Evolutionary conservation across 352 stramenopile genomes (phyloP).

Genomic region (Phytopythium cucurbitacearum): DNA sequence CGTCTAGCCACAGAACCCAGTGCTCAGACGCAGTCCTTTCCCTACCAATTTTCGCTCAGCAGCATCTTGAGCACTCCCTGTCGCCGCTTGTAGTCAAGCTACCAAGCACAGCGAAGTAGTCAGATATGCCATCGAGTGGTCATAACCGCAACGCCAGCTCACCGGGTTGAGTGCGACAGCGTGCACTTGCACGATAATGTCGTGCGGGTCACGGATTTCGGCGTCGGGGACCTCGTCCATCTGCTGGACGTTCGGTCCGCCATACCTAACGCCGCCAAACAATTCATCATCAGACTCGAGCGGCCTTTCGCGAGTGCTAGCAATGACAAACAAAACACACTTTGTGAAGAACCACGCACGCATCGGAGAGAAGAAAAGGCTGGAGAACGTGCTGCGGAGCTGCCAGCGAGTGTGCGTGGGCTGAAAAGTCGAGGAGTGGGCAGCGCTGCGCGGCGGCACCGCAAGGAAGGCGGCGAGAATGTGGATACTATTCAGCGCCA

Average conservation of each 20-base stretch:
- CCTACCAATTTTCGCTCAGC: conserved; percentile 31
- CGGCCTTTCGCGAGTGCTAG: too few relatives aligned
- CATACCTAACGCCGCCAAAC: conserved; percentile 28
- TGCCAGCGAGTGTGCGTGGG: too few relatives aligned
- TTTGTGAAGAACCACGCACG: conserved; percentile 77
- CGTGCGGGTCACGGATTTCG: conserved; percentile 37
- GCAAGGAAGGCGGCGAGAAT: too few relatives aligned
- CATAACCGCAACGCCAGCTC: neutral
- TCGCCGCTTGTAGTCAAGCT: conserved; percentile 82
- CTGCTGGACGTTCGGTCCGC: conserved; percentile 54
- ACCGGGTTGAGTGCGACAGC: conserved; percentile 63
- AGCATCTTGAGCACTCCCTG: conserved; percentile 69
- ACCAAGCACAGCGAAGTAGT: conserved; percentile 4
- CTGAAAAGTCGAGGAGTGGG: too few relatives aligned
- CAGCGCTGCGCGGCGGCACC: too few relatives aligned
- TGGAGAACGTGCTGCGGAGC: too few relatives aligned
- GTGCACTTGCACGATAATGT: conserved; percentile 66
- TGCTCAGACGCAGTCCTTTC: too few relatives aligned
- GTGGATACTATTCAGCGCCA: too few relatives aligned
- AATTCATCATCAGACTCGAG: neutral
- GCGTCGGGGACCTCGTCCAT: conserved; percentile 47
- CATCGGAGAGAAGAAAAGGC: conserved; percentile 20
- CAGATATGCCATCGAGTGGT: neutral
- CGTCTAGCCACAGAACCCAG: neutral
- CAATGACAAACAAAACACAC: conserved; percentile 14